Evolutionary conservation across 345 rosid genomes (phyloP), one percentile per base, ranked within the genome.

Genomic region (Camelina sativa): DNA sequence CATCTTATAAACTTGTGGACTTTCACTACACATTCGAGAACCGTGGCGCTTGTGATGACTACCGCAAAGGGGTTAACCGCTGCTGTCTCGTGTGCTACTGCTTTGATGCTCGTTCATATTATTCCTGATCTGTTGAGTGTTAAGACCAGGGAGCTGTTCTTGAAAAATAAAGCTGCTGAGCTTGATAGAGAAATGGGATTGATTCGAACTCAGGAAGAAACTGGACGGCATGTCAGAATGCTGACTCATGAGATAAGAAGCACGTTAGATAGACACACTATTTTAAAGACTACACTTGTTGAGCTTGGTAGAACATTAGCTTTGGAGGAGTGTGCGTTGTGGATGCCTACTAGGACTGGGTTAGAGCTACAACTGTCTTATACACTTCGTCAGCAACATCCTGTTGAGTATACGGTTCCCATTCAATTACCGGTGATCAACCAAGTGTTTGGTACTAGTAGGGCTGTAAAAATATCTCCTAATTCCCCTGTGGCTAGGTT

Each of bases 311-410:
- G 98, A 73, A 92, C 99, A 7, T 80, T 96, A 77, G 92, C 79
- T 20, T 68, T 96, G 80, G 98, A 96, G 78, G 99, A 96, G 76
- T 96, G 99, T 77, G 97, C 98, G 11, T 78, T 92, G 83, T 96
- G 99, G 99, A 96, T 96, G 99, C 99, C 99, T 28, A 96, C 98
- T 6, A 90, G 95, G 30, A 91, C 92, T 40, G 99, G 99, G 16
- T 81, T 92, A 72, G 99, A 96, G 84, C 85, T 96, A 53, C 99
- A 91, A 67, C 99, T 96, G 9, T 88, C 98, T 11, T 91, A 91
- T 71, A 89, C 99, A 8, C 89, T 96, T 76, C 91, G 85, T 62
- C 99, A 91, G 74, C 98, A 92, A 77, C 94, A 96, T 83, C 97
- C 97, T 0, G 89, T 96, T 16, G 96, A 85, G 62, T 91, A 86